Evolutionary conservation across 805 yeast species (phyloP).

Genomic region (Sugiyamaella americana): DNA sequence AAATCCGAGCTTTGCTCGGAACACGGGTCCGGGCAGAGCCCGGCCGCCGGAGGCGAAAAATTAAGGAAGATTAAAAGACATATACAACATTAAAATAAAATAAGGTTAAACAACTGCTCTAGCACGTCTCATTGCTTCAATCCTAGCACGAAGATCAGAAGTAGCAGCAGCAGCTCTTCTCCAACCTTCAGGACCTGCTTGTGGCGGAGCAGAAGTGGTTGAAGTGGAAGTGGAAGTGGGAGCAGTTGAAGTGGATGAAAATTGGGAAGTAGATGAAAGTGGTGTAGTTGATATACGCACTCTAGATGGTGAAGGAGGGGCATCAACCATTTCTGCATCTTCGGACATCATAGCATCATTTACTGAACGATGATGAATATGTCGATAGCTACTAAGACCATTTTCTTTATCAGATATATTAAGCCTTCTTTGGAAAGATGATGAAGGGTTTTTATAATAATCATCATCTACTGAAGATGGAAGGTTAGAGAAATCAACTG

Average conservation of each 20-base stretch:
- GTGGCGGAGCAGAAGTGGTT: not conserved
- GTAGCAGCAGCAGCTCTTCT: slow-evolving; percentile 86
- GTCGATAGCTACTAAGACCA: not conserved
- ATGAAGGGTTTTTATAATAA: not conserved
- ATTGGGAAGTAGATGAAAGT: not conserved
- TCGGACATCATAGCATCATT: not conserved
- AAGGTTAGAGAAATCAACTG: slow-evolving; percentile 14
- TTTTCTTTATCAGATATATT: not conserved
- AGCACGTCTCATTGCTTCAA: slow-evolving; percentile 68
- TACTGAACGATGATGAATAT: not conserved
- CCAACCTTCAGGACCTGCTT: slow-evolving; percentile 47
- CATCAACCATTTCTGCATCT: slow-evolving; percentile 5
- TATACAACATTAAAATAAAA: not conserved
- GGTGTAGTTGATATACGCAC: not conserved
- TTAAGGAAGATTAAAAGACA: not conserved
- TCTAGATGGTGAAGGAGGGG: slow-evolving; percentile 2
- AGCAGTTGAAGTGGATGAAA: no score
- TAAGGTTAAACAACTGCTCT: slow-evolving; percentile 9
- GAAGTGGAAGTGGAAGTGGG: not conserved
- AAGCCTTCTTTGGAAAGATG: not conserved
- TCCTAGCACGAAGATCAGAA: slow-evolving; percentile 74
- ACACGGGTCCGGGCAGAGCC: not conserved
- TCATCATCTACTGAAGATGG: slow-evolving; percentile 1
- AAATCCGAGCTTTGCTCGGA: no score
- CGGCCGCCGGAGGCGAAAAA: slow-evolving; percentile 1